phyloP scores from a whole-genome alignment of 1,139 yeast genomes.

The Candida sanyaensis region DNA sequence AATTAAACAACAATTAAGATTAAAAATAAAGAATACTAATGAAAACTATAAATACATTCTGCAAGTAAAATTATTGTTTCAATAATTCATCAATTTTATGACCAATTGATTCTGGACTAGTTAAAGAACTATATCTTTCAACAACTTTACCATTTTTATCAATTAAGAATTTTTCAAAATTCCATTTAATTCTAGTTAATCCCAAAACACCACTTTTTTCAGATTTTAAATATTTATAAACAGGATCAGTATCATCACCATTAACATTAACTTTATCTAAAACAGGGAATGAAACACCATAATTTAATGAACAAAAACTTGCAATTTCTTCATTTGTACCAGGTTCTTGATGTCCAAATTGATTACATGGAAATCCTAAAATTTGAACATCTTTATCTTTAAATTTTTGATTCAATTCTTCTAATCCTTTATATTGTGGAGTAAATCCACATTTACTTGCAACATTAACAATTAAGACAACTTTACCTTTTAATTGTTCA shows the following conservation, averaged over 20 bases:
- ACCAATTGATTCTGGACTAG: slow-evolving; percentile 40
- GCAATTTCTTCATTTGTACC: slow-evolving; percentile 43
- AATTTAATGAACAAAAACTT: slow-evolving; percentile 40
- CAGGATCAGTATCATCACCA: slow-evolving; percentile 79
- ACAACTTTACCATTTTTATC: slow-evolving; percentile 48
- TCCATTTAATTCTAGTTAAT: slow-evolving; percentile 35
- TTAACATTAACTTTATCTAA: slow-evolving; percentile 87
- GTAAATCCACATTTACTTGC: slow-evolving; percentile 89
- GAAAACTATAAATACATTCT: no score
- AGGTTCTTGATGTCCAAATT: slow-evolving; percentile 59
- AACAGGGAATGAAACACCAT: slow-evolving; percentile 79
- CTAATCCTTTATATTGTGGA: slow-evolving; percentile 79
- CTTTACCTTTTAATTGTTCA: slow-evolving; percentile 76
- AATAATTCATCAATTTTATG: slow-evolving; percentile 39
- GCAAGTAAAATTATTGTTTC: no score
- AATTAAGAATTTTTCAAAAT: slow-evolving; percentile 28
- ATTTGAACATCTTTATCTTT: slow-evolving; percentile 65
- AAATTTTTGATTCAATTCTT: slow-evolving; percentile 78
- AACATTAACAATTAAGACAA: slow-evolving; percentile 88
- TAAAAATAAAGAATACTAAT: no score
- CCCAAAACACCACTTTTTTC: slow-evolving; percentile 48
- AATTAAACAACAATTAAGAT: no score
- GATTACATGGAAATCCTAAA: slow-evolving; percentile 85
- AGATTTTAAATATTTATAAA: slow-evolving; percentile 72
- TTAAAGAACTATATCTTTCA: slow-evolving; percentile 42